Percentiles rank a stretch among this genome's conserved stretches.
phyloP scores from a whole-genome alignment of 371 early-diverging fungal genomes.

The Lichtheimia corymbifera region DNA sequence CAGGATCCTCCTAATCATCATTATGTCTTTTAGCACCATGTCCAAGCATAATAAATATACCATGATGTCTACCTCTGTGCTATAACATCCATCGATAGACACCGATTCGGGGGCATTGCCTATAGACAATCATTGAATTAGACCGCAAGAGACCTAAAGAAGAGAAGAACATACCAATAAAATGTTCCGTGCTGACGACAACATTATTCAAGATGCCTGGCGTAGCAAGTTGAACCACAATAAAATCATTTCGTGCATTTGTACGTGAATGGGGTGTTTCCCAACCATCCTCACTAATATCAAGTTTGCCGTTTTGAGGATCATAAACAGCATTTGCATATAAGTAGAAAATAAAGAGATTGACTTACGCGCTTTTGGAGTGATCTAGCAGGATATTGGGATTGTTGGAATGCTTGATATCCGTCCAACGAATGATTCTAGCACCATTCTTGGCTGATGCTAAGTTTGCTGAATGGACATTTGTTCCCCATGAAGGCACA shows the following conservation, averaged over 20 bases:
- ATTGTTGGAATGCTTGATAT: constrained; percentile 67
- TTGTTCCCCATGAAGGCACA: constrained; percentile 48
- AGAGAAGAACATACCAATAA: constrained; percentile 59
- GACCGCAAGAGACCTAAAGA: too few relatives aligned
- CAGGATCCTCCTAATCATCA: constrained; percentile 20
- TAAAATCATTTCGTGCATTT: constrained; percentile 65
- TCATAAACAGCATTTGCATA: neutral
- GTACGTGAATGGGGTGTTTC: constrained; percentile 64
- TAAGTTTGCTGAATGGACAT: constrained; percentile 58
- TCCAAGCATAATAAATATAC: too few relatives aligned
- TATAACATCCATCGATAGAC: constrained; percentile 29
- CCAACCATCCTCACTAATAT: constrained; percentile 66
- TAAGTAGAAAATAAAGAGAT: neutral
- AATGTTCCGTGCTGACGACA: constrained; percentile 74
- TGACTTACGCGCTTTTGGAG: constrained; percentile 38
- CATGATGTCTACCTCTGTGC: constrained; percentile 13
- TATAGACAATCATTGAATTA: neutral
- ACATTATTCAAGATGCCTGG: constrained; percentile 63
- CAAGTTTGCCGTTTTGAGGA: neutral
- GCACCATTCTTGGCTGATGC: constrained; percentile 76
- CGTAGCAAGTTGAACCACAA: constrained; percentile 66
- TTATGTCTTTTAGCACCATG: neutral
- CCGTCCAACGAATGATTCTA: constrained; percentile 65
- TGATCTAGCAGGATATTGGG: constrained; percentile 67
- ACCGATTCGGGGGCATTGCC: constrained; percentile 24